These are phyloP conservation scores for Phialophora chinensis DNA, from an alignment of 2,329 filamentous ascomycete species.

Conservation along the genomic window DNA sequence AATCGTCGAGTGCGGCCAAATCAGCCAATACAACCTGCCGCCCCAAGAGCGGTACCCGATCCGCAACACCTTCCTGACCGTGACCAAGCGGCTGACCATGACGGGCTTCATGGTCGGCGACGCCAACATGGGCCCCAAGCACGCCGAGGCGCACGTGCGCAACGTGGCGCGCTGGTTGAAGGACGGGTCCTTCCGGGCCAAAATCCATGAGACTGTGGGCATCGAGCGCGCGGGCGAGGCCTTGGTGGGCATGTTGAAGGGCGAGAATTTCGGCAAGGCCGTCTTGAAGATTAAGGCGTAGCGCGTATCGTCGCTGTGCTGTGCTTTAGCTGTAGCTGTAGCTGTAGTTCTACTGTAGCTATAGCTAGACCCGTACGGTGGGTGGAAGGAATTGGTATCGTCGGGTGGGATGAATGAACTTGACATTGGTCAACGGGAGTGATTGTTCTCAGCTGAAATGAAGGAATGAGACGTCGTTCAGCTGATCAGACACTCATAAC, in stretches of 20 bases:
- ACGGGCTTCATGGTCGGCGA: slow-evolving; percentile 77
- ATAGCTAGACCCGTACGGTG: too few relatives aligned
- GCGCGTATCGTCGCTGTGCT: too few relatives aligned
- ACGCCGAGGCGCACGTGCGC: slow-evolving; percentile 74
- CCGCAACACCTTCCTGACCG: slow-evolving; percentile 67
- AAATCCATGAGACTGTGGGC: slow-evolving; percentile 71
- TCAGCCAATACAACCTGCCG: slow-evolving; percentile 75
- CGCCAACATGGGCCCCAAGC: slow-evolving; percentile 68
- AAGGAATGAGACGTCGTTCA: too few relatives aligned
- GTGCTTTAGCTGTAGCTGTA: too few relatives aligned
- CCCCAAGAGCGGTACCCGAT: slow-evolving; percentile 66
- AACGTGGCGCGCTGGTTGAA: slow-evolving; percentile 76
- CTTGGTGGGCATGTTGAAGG: slow-evolving; percentile 74
- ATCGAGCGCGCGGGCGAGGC: slow-evolving; percentile 79
- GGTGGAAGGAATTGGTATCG: too few relatives aligned
- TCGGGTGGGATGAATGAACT: not conserved
- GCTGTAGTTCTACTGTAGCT: too few relatives aligned
- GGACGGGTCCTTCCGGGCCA: slow-evolving; percentile 75
- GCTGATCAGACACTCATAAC: too few relatives aligned
- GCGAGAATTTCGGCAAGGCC: slow-evolving; percentile 86
- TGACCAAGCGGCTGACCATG: slow-evolving; percentile 70
- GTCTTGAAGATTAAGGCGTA: slow-evolving; percentile 66
- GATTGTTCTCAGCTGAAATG: too few relatives aligned
- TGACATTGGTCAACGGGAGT: too few relatives aligned
- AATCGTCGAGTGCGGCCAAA: slow-evolving; percentile 49